A percentile compares a stretch with the other conserved stretches of the same genome.
These are phyloP conservation scores for Tylopilus plumbeoviolaceoides DNA, from an alignment of 768 basidiomycete genomes.

Conservation along the genomic window DNA sequence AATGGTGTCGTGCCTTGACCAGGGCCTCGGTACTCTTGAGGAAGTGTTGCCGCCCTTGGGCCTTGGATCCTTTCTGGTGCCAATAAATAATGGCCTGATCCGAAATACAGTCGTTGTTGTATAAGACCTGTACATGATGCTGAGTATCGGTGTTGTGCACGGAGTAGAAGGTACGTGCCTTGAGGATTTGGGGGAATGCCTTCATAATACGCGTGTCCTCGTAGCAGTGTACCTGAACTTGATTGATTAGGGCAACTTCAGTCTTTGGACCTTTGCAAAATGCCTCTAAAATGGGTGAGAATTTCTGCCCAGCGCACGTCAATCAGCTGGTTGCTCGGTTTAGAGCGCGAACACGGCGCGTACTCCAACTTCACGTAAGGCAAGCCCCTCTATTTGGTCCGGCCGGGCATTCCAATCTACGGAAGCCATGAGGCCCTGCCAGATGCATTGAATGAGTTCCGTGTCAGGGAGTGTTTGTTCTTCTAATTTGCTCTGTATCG, in stretches of 20 bases:
- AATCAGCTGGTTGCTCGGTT: not conserved
- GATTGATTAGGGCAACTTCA: constrained; percentile 91
- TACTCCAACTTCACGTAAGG: constrained; percentile 85
- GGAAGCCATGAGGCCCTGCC: constrained; percentile 85
- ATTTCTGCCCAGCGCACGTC: constrained; percentile 52
- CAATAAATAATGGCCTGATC: constrained; percentile 98
- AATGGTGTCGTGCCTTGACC: constrained; percentile 63
- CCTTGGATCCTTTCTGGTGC: constrained; percentile 95
- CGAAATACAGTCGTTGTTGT: constrained; percentile 93
- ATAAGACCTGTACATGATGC: constrained; percentile 63
- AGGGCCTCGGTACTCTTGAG: constrained; percentile 81
- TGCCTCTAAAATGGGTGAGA: constrained; percentile 79
- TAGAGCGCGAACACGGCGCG: constrained; percentile 24
- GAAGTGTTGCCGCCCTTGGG: constrained; percentile 94
- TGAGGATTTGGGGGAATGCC: constrained; percentile 91
- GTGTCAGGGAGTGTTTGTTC: constrained; percentile 80
- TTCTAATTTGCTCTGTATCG: constrained; percentile 68
- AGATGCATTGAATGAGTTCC: constrained; percentile 85
- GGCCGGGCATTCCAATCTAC: constrained; percentile 87
- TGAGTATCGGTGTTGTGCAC: constrained; percentile 4
- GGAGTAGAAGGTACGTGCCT: constrained; percentile 42
- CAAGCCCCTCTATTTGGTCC: constrained; percentile 88
- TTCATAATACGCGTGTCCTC: constrained; percentile 95
- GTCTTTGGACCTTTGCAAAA: constrained; percentile 89
- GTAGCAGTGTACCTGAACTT: constrained; percentile 93